Base-by-base conservation (phyloP, 495 filamentous ascomycete genomes). In the Hypoxylon intermedium region DNA sequence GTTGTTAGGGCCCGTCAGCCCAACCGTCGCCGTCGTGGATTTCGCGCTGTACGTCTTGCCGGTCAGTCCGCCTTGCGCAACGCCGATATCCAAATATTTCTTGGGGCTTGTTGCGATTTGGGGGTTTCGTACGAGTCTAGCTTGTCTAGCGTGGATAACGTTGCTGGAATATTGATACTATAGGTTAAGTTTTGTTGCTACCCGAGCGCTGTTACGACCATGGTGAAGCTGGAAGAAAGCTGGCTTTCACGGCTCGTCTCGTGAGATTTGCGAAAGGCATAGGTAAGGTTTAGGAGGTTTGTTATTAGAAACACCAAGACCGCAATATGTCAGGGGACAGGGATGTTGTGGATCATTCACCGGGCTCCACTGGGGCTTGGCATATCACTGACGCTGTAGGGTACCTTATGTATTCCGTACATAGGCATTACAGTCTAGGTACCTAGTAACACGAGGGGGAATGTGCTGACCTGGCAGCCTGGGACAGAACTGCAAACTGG, bases 231-330 rank as follows among this genome's bases (percentile, higher is more conserved):
- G 33, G 9, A 51, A 30, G 51, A 56, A 48, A 53, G 50, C 40
- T 60, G 56, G 38, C 50, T 48, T 56, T 56, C 46, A 56, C 38
- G 31, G 34, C 21, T 58, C 18, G 56, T 60, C 49, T 55, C 46
- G 56, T 60, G 62, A 60, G 56, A 41, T 52, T 58, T 60, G 51
- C 38, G 55, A 60, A 49, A 56, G 37, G 42, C 50, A 52, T 52
- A 53, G 37, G n/a, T 44, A 11, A 36, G 16, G 31, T 45, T 48
- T 64, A 64, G 60, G 60, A 58, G 54, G 49, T 44, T 21, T 13
- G n/a, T 40, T 24, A 40, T 30, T 56, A 41, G 42, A 36, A 49
- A 43, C 26, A 46, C 48, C 48, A 58, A 53, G 48, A 49, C 48
- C 41, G 54, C 34, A 59, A 54, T 61, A 61, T 64, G 24, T 43